phyloP scores from a whole-genome alignment of 2,329 filamentous ascomycete genomes.

The Geosmithia morbida region DNA sequence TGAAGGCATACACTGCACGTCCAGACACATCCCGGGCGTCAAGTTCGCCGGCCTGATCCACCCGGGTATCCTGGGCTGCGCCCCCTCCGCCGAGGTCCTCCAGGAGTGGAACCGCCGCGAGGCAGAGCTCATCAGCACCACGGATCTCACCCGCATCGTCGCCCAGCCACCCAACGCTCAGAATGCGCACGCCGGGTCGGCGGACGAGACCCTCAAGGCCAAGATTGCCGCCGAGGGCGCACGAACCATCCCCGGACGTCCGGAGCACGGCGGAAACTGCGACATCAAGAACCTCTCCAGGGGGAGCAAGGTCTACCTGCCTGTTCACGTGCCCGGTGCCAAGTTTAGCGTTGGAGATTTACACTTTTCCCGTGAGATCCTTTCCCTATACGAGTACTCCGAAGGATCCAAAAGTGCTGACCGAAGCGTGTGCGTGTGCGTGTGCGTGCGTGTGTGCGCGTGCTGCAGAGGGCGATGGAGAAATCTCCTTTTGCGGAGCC shows the following conservation, averaged over 20 bases:
- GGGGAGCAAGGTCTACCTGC: slow-evolving; percentile 72
- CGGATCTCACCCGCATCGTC: slow-evolving; percentile 53
- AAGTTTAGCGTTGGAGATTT: slow-evolving; percentile 86
- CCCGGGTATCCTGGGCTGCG: slow-evolving; percentile 81
- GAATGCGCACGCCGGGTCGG: slow-evolving; percentile 61
- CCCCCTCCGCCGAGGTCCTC: slow-evolving; percentile 65
- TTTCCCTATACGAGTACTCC: too few species aligned
- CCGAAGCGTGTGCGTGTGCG: too few species aligned
- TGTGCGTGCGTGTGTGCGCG: too few species aligned
- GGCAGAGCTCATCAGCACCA: slow-evolving; percentile 51
- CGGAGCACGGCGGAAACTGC: slow-evolving; percentile 82
- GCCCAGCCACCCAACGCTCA: slow-evolving; percentile 60
- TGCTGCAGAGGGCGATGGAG: slow-evolving; percentile 75
- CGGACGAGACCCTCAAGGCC: slow-evolving; percentile 39
- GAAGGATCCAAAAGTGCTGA: too few species aligned
- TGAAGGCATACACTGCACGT: slow-evolving; percentile 55
- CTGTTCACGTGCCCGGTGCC: slow-evolving; percentile 73
- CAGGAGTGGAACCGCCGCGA: slow-evolving; percentile 76
- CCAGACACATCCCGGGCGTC: slow-evolving; percentile 74
- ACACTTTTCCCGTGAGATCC: slow-evolving; percentile 52
- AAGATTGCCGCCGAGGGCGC: slow-evolving; percentile 69
- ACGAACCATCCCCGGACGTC: slow-evolving; percentile 69
- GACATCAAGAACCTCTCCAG: slow-evolving; percentile 79
- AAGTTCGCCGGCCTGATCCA: slow-evolving; percentile 84
- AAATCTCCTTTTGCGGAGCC: slow-evolving; percentile 78